These are phyloP conservation scores for Botrytis cinerea DNA, from an alignment of 2,329 filamentous ascomycete genomes.

Conservation along the genomic window DNA sequence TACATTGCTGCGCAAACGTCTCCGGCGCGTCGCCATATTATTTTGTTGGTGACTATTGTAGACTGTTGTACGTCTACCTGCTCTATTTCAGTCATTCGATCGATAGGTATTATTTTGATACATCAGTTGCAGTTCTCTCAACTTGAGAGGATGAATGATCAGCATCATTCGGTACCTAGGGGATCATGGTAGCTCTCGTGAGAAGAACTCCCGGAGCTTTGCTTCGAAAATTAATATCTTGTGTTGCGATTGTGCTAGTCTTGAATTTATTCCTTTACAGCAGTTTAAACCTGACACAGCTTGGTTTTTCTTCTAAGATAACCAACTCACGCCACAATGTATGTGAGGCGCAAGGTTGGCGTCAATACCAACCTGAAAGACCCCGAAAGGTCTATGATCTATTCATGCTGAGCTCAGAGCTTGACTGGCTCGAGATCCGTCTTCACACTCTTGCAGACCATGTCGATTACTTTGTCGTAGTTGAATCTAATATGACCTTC, in stretches of 20 bases:
- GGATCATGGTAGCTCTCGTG: not conserved
- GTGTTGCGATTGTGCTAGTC: not conserved
- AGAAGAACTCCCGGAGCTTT: not conserved
- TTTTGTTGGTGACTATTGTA: not conserved
- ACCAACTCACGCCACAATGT: not conserved
- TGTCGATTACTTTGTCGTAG: slow-evolving; percentile 66
- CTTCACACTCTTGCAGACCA: slow-evolving; percentile 57
- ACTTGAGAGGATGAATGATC: slow-evolving; percentile 1
- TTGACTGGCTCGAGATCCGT: slow-evolving; percentile 67
- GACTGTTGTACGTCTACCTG: not conserved
- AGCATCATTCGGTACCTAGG: slow-evolving; percentile 8
- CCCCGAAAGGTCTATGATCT: slow-evolving; percentile 60
- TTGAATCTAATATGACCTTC: slow-evolving; percentile 62
- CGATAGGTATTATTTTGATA: not conserved
- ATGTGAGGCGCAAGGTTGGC: slow-evolving; percentile 24
- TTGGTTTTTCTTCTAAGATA: not conserved
- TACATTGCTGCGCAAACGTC: slow-evolving; percentile 1
- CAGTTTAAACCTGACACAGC: not conserved
- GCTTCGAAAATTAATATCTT: not conserved
- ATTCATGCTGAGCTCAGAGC: slow-evolving; percentile 62
- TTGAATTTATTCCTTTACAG: not conserved
- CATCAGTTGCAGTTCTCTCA: not conserved
- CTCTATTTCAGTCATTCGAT: not conserved
- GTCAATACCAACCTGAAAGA: slow-evolving; percentile 9
- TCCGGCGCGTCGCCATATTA: not conserved